phyloP scores from a whole-genome alignment of 164 flowering plant genomes.

The Vitis vinifera region DNA sequence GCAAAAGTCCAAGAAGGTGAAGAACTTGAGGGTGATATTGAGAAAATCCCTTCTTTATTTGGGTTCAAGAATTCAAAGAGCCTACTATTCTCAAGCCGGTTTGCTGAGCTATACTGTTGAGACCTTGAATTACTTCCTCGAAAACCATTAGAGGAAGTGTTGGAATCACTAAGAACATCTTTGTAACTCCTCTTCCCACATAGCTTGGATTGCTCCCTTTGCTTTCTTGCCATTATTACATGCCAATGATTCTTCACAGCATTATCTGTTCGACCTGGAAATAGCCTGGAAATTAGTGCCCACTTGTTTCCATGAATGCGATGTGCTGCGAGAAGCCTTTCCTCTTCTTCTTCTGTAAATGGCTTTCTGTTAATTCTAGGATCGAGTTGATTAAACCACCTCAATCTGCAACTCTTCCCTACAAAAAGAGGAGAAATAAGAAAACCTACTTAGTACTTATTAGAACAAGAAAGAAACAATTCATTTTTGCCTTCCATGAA shows the following conservation, averaged over 20 bases:
- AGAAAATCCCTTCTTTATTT: constrained; percentile 24
- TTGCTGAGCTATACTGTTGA: constrained; percentile 21
- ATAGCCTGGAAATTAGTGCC: constrained; percentile 76
- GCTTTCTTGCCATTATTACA: constrained; percentile 82
- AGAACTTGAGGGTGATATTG: constrained; percentile 22
- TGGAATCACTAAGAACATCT: constrained; percentile 20
- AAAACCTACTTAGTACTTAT: not conserved
- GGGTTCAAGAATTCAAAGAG: constrained; percentile 33
- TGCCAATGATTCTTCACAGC: constrained; percentile 96
- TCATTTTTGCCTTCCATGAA: too few species aligned
- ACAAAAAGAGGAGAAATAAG: not conserved
- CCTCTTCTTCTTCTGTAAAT: constrained; percentile 80
- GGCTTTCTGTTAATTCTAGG: constrained; percentile 85
- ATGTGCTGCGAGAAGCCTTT: constrained; percentile 69
- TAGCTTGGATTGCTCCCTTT: constrained; percentile 60
- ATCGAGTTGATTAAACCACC: constrained; percentile 93
- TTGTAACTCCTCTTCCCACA: constrained; percentile 43
- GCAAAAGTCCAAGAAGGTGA: constrained; percentile 26
- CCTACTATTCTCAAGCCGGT: constrained; percentile 19
- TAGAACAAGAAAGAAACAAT: not conserved
- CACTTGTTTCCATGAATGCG: constrained; percentile 80
- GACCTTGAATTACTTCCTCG: constrained; percentile 14
- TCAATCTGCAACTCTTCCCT: constrained; percentile 91
- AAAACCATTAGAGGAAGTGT: constrained; percentile 7
- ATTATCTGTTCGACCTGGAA: constrained; percentile 87